Base-by-base conservation (phyloP, 345 rosid genomes). In the Eucalyptus marginata region DNA sequence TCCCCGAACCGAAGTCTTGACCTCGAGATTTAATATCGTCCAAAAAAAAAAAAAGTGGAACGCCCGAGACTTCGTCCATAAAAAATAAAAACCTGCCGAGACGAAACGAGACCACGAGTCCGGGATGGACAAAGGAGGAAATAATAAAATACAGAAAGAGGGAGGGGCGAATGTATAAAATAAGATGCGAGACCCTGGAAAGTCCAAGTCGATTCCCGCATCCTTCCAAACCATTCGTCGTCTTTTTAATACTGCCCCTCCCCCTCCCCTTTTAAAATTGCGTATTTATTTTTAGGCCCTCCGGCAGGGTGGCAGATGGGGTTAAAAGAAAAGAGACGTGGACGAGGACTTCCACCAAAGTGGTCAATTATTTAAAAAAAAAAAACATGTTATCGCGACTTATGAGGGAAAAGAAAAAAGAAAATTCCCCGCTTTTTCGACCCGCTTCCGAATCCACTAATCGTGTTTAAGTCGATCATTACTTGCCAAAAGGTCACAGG, bases 401-500 rank as follows among this genome's bases (percentile, higher is more conserved):
- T 68, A 33, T 68, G 20, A 33, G 3, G 9, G 2, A 68, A 36
- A 44, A 88, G 5, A 86, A 88, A 31, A 25, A 47, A 68, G 40
- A 27, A 20, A 51, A 13, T 5, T 13, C 1, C 31, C 51, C 56
- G 29, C 62, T 56, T 33, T 88, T 18, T 56, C 10, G 44, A 87
- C 88, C 47, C 86, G 86, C 88, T 18, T 88, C 80, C 89, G 49
- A 88, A 91, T 90, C 92, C 88, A 87, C 91, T 87, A 18, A 43
- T 88, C 88, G 90, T 88, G 88, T 87, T 90, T 90, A 87, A 71
- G 91, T 91, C 90, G 93, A 90, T 50, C 44, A 89, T 90, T 85
- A 81, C 92, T 89, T 81, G 91, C 90, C 90, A 91, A 91, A 93
- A 92, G 93, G 89, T 91, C 92, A 86, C 88, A 91, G 93, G 94